These are phyloP conservation scores for Borovskyia barvae DNA, from an alignment of 208 protist species.

Conservation along the genomic window DNA sequence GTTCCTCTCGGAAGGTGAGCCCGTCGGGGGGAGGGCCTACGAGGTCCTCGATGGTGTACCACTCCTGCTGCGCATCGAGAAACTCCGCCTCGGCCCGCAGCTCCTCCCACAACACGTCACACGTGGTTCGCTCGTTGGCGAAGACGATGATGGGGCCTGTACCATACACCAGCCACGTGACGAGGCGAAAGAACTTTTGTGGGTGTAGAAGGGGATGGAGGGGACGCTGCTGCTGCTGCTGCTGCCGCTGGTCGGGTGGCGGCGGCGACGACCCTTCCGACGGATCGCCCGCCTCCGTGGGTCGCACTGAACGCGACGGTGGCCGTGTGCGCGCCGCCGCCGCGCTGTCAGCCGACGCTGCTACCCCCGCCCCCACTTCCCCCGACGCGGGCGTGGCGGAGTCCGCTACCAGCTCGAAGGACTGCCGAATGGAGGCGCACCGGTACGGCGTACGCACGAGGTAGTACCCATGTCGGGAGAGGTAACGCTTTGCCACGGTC, in stretches of 20 bases:
- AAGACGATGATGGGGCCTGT: constrained; percentile 71
- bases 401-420: constrained; percentile 61
- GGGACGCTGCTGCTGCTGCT: constrained; percentile 17
- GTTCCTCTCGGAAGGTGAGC: constrained; percentile 9
- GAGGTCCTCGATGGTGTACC: constrained; percentile 37
- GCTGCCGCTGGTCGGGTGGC: background rate
- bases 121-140: constrained; percentile 70
- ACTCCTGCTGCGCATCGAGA: constrained; percentile 40
- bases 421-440: constrained; percentile 66
- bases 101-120: constrained; percentile 68
- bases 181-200: constrained; percentile 72
- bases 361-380: constrained; percentile 1
- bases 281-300: background rate
- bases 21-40: constrained; percentile 43
- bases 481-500: constrained; percentile 56
- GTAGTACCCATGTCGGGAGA: constrained; percentile 60
- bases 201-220: constrained; percentile 49
- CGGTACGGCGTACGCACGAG: constrained; percentile 63
- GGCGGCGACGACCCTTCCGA: too few species aligned
- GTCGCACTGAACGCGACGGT: constrained; percentile 1
- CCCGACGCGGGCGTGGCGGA: background rate
- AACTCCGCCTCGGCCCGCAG: constrained; percentile 52
- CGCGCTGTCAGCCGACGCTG: background rate
- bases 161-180: constrained; percentile 63
- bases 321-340: background rate